Conservation (phyloP, 2,329 filamentous ascomycete species). For the Epicoccum sorghinum region DNA sequence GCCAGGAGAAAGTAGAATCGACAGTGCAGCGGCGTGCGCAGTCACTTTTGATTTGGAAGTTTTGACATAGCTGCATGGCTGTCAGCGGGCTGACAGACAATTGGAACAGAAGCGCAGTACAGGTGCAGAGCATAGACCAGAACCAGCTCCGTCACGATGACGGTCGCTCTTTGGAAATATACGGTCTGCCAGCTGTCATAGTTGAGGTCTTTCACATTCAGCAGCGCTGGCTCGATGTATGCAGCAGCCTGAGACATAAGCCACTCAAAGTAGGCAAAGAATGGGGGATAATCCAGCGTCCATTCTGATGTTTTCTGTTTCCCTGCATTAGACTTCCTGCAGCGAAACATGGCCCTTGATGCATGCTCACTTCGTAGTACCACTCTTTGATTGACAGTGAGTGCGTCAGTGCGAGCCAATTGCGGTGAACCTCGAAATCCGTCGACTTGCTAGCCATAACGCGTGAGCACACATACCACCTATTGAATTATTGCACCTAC, state of each 20-base stretch:
- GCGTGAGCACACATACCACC: conserved; percentile 29
- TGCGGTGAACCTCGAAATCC: conserved; percentile 97
- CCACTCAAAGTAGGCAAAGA: conserved; percentile 98
- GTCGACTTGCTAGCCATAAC: conserved; percentile 80
- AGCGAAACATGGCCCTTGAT: not conserved
- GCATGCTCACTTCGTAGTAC: conserved; percentile 77
- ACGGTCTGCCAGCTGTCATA: conserved; percentile 94
- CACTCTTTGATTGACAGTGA: conserved; percentile 85
- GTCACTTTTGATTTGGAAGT: conserved; percentile 75
- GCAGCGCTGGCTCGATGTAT: conserved; percentile 79
- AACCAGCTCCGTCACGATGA: conserved; percentile 83
- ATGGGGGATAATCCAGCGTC: conserved; percentile 98
- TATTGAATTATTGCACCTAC: conserved; percentile 62
- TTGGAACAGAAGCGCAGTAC: conserved; percentile 51
- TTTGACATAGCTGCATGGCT: conserved; percentile 69
- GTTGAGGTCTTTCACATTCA: conserved; percentile 77
- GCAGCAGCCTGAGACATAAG: conserved; percentile 79
- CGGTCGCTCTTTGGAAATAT: conserved; percentile 89
- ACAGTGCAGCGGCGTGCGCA: conserved; percentile 85
- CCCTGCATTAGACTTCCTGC: conserved; percentile 18
- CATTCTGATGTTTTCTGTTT: conserved; percentile 88
- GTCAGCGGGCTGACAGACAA: conserved; percentile 15
- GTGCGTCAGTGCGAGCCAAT: conserved; percentile 96
- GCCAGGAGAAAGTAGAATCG: conserved; percentile 88
- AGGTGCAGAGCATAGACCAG: conserved; percentile 81